Evolutionary conservation across 1,284 basidiomycete species (phyloP).

Genomic region (Volvariella surrecta): DNA sequence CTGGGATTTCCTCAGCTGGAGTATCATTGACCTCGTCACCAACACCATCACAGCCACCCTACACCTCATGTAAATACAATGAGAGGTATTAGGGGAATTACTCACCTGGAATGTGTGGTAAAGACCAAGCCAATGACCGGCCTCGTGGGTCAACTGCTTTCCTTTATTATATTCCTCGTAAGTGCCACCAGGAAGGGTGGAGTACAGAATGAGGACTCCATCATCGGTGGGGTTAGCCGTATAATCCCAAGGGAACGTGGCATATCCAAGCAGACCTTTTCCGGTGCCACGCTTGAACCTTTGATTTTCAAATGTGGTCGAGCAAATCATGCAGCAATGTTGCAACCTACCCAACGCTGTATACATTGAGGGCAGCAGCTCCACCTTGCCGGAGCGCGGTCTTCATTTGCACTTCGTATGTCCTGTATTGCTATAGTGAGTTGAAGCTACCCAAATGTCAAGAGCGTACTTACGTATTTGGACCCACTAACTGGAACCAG

Average conservation of each 20-base stretch:
- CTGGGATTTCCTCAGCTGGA: slow-evolving; percentile 21
- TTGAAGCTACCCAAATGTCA: neutral
- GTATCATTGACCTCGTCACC: slow-evolving; percentile 34
- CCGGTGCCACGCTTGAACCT: too few species aligned
- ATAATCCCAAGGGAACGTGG: slow-evolving; percentile 41
- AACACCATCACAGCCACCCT: slow-evolving; percentile 27
- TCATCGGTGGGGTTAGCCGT: slow-evolving; percentile 30
- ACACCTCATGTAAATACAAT: neutral
- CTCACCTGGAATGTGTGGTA: slow-evolving; percentile 37
- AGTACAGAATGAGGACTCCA: slow-evolving; percentile 41
- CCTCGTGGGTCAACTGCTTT: slow-evolving; percentile 30
- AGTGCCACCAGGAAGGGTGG: slow-evolving; percentile 42
- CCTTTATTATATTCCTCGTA: neutral
- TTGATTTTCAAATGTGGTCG: too few species aligned
- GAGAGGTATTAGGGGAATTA: slow-evolving; percentile 5
- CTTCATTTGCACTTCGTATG: slow-evolving; percentile 17
- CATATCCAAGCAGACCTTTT: slow-evolving; percentile 44
- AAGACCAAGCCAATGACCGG: slow-evolving; percentile 29
- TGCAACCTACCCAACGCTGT: slow-evolving; percentile 33
- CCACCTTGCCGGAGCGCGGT: slow-evolving; percentile 32
- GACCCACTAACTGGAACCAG: slow-evolving; percentile 29
- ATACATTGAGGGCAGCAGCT: slow-evolving; percentile 38
- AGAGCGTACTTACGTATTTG: slow-evolving; percentile 17
- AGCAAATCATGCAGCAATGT: too few species aligned
- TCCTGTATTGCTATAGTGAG: slow-evolving; percentile 7